phyloP scores from a whole-genome alignment of 2,329 filamentous ascomycete genomes.

The Sporothrix humicola region DNA sequence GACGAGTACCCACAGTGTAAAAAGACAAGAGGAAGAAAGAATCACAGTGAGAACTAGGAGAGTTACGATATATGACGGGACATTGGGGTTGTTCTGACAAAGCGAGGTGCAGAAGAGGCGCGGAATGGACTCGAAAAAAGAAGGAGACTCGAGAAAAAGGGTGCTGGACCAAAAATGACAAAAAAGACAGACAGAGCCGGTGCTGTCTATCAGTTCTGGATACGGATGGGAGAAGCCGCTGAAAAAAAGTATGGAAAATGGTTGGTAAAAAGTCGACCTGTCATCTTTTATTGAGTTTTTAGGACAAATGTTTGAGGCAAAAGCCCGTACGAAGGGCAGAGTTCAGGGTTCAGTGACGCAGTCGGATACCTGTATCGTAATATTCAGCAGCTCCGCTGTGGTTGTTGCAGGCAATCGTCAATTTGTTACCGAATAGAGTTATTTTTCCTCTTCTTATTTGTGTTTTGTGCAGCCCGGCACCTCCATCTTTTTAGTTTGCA shows the following conservation, averaged over 20 bases:
- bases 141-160: not conserved
- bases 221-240: not conserved
- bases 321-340: not conserved
- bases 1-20: slow-evolving; percentile 14
- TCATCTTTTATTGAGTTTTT: slow-evolving; percentile 12
- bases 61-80: not conserved
- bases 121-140: not conserved
- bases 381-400: not conserved
- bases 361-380: not conserved
- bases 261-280: slow-evolving; percentile 7
- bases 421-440: not conserved
- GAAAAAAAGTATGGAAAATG: not conserved
- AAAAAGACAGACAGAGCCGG: not conserved
- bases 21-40: not conserved
- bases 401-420: not conserved
- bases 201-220: slow-evolving; percentile 15
- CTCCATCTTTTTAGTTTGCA: no score
- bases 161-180: no score
- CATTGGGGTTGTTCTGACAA: slow-evolving; percentile 15
- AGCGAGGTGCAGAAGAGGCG: slow-evolving; percentile 23
- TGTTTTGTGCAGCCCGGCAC: slow-evolving; percentile 5
- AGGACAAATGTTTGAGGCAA: slow-evolving; percentile 1
- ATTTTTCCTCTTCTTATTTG: not conserved
- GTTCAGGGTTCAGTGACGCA: no score
- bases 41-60: not conserved